Evolutionary conservation across 805 yeast genomes (phyloP), one percentile per base, ranked within the genome.

Genomic region (Blastobotrys parvus): DNA sequence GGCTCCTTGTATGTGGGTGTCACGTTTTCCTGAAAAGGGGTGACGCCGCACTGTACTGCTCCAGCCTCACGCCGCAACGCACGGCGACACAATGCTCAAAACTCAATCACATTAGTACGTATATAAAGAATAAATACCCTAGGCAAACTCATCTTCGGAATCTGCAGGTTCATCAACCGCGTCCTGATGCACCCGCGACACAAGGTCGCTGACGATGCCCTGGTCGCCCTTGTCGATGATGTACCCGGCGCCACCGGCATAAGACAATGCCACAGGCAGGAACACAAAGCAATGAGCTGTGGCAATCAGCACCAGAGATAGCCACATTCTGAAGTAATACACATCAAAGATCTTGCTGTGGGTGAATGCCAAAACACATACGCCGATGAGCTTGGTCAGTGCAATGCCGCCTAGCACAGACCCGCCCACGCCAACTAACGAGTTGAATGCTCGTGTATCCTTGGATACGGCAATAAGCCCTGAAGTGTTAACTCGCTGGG

Each of bases 301-400:
- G 1, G 95, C 95, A 44, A 84, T 67, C 1, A 82, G 48, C 6
- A 90, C 81, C 46, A 90, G 68, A 0, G 88, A 69, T 10, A 84
- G 64, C 97, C 97, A 90, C 96, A 90, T 89, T 47, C 95, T 68
- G 70, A 90, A 90, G 60, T 92, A 90, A 62, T 86, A 90, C 1
- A 90, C 75, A 52, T 87, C 94, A 61, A 90, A 92, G 23, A 90
- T 89, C 60, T 82, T 79, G 16, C 95, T 85, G 49, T 76, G 68
- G 0, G 97, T 86, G 60, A 89, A 88, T 3, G 94, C 94, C 31
- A 90, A 66, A 8, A 90, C 95, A 20, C 72, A 62, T 1, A 90
- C 87, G 1, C 98, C 98, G 52, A 92, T 79, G 18, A 90, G 63
- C 57, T 90, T 90, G 0, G 97, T 92, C 51, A 87, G 57, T 2